Evolutionary conservation across 306 rosid species (phyloP).

Genomic region (Argentina anserina): DNA sequence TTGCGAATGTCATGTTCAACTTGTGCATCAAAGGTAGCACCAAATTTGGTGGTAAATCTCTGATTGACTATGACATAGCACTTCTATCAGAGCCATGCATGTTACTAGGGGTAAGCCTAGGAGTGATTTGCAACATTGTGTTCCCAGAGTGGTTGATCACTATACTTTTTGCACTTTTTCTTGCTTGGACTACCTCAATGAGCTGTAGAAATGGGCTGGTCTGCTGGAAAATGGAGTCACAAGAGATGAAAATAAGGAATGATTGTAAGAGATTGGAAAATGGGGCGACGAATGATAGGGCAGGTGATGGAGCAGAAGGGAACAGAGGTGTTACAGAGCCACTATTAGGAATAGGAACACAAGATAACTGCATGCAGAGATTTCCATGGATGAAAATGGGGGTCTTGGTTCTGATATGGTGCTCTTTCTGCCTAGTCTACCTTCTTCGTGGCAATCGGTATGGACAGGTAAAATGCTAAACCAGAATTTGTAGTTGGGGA

Average conservation of each 20-base stretch:
- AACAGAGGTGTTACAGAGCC: slow-evolving; percentile 32
- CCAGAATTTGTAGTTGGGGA: no score
- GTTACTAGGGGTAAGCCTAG: slow-evolving; percentile 79
- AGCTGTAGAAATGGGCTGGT: slow-evolving; percentile 57
- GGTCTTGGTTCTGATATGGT: slow-evolving; percentile 63
- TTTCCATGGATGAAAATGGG: slow-evolving; percentile 68
- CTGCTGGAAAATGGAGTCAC: slow-evolving; percentile 61
- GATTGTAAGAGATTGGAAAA: slow-evolving; percentile 36
- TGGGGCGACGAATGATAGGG: slow-evolving; percentile 4
- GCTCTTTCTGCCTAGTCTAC: slow-evolving; percentile 61
- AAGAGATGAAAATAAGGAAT: slow-evolving; percentile 31
- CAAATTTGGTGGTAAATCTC: slow-evolving; percentile 43
- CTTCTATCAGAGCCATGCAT: slow-evolving; percentile 75
- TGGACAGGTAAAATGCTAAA: slow-evolving; percentile 68
- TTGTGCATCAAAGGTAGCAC: slow-evolving; percentile 33
- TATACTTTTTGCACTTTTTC: slow-evolving; percentile 60
- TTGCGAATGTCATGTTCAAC: slow-evolving; percentile 62
- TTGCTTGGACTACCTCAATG: slow-evolving; percentile 80
- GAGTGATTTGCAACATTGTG: slow-evolving; percentile 73
- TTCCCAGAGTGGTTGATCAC: slow-evolving; percentile 89
- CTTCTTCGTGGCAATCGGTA: slow-evolving; percentile 74
- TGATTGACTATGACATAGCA: slow-evolving; percentile 70
- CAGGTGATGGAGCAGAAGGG: slow-evolving; percentile 24
- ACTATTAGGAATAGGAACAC: slow-evolving; percentile 24
- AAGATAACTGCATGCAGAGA: slow-evolving; percentile 23